Evolutionary conservation across 345 rosid genomes (phyloP).

Genomic region (Euphorbia lathyris): DNA sequence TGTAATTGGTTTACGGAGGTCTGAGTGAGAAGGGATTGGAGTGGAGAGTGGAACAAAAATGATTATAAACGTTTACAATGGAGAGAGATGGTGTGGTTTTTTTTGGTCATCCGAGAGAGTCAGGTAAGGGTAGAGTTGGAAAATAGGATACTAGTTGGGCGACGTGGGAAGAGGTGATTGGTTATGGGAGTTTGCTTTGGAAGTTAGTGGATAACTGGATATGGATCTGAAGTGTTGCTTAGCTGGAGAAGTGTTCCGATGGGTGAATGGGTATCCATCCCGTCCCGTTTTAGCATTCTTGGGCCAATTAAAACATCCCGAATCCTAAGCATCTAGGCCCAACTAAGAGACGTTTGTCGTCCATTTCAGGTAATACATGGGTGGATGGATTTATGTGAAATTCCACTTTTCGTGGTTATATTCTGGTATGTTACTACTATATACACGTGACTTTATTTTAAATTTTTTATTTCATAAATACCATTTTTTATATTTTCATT

Average conservation of each 20-base stretch:
- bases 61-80: neutral
- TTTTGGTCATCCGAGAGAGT: conserved; percentile 2
- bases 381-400: too few relatives aligned
- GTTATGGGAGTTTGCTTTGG: neutral
- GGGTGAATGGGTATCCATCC: too few relatives aligned
- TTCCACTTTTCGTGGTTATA: too few relatives aligned
- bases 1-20: neutral
- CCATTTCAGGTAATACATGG: too few relatives aligned
- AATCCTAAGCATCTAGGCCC: too few relatives aligned
- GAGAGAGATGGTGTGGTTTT: neutral
- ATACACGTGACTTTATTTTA: too few relatives aligned
- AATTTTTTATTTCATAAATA: too few relatives aligned
- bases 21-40: neutral
- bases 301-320: too few relatives aligned
- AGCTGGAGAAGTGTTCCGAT: neutral
- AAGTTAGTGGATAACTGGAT: neutral
- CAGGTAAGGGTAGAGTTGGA: neutral
- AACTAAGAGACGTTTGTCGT: too few relatives aligned
- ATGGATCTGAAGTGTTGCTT: conserved; percentile 17
- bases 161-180: conserved; percentile 3
- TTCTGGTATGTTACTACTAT: too few relatives aligned
- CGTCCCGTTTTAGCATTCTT: too few relatives aligned
- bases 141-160: neutral
- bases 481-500: too few relatives aligned
- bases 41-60: neutral